Evolutionary conservation across 139 green algal genomes (phyloP).

Genomic region (Desmodesmus armatus): DNA sequence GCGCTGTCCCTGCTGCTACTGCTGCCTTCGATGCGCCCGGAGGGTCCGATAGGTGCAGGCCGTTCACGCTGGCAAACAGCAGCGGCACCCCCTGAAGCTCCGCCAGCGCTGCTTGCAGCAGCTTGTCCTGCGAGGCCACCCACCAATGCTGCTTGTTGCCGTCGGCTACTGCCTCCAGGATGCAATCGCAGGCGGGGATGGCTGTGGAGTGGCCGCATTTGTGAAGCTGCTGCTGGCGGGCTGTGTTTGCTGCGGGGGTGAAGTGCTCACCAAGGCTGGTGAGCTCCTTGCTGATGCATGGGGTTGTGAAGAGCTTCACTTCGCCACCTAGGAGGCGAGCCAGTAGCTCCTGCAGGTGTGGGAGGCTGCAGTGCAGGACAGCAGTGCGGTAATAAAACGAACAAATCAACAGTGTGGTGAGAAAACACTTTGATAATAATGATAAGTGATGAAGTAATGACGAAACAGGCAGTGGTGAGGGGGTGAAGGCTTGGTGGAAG

Average conservation of each 20-base stretch:
- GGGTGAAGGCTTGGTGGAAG: too few relatives aligned
- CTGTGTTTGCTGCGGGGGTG: slow-evolving; percentile 7
- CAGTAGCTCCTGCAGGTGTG: slow-evolving; percentile 61
- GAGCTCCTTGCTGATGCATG: slow-evolving; percentile 76
- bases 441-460: too few relatives aligned
- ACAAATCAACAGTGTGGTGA: too few relatives aligned
- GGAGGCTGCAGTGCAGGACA: not conserved
- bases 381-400: too few relatives aligned
- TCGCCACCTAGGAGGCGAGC: slow-evolving; percentile 66
- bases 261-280: slow-evolving; percentile 63
- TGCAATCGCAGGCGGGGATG: slow-evolving; percentile 65
- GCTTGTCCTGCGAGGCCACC: slow-evolving; percentile 31
- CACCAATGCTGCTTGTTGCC: slow-evolving; percentile 38
- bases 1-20: slow-evolving; percentile 39
- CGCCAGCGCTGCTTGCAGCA: slow-evolving; percentile 39
- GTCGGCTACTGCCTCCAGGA: slow-evolving; percentile 51
- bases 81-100: slow-evolving; percentile 52
- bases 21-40: slow-evolving; percentile 47
- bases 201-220: slow-evolving; percentile 67
- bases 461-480: too few relatives aligned
- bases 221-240: slow-evolving; percentile 61
- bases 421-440: too few relatives aligned
- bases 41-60: slow-evolving; percentile 64
- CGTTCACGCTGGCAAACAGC: slow-evolving; percentile 68
- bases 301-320: slow-evolving; percentile 73